Evolutionary conservation across 768 basidiomycete genomes (phyloP), one percentile per base, ranked within the genome.

Genomic region (Harrya chromipes): DNA sequence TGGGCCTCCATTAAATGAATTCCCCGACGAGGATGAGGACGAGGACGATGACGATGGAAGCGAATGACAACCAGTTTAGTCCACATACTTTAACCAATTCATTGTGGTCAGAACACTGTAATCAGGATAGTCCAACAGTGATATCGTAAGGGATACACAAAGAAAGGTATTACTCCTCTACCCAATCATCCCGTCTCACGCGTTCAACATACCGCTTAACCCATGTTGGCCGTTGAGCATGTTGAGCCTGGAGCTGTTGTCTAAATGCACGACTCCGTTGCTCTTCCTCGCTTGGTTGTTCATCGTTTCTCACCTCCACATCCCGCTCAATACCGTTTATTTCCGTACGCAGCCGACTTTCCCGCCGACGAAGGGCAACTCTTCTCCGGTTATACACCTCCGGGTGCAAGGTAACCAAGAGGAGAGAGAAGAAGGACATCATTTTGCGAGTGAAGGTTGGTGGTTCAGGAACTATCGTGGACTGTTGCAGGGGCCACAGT

Each of bases 311-410:
- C 16, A 56, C 34, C 47, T 64, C 66, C 5, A 41, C 57, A 13
- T 41, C 54, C 14, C 58, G 58, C 38, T 68, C 67, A 13, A 68
- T 54, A 4, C 62, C 67, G 53, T 77, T 79, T 51, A 79, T 80
- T 65, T 89, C 87, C 26, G 82, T 84, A 54, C 85, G 74, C 31
- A 90, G 63, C 38, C 77, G 74, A 8, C 84, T 82, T 70, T 90
- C 87, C 44, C 87, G 69, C 50, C 72, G 73, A 56, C 80, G 71
- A 58, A 90, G 74, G 13, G 74, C 76, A 19, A 62, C 68, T 42
- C 86, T 72, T 58, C 87, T 73, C 52, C 81, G 77, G 60, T 88
- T 82, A 80, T 87, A 88, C 35, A 87, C 72, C 34, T 85, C 87
- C 5, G 87, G 87, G 61, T 88, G 82, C 31, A 86, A 63, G 14